These are phyloP conservation scores for Suillus hirtellus DNA, from an alignment of 768 basidiomycete species.

Conservation along the genomic window DNA sequence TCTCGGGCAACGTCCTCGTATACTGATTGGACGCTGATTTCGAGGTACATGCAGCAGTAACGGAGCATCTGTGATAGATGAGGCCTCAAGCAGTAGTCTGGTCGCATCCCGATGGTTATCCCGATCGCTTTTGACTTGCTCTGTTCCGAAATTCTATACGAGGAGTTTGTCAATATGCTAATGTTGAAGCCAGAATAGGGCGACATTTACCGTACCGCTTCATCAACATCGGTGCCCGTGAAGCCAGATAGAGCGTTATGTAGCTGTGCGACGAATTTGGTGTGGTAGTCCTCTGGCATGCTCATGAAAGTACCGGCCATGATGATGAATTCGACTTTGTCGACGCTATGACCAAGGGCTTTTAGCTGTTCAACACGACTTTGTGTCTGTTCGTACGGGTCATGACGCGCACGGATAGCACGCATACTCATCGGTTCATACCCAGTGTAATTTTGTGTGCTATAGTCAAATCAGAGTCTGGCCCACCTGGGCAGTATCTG, in stretches of 20 bases:
- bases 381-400: slow-evolving; percentile 96
- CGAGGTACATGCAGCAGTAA: slow-evolving; percentile 96
- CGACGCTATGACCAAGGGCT: slow-evolving; percentile 93
- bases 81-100: slow-evolving; percentile 96
- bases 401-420: slow-evolving; percentile 93
- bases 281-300: slow-evolving; percentile 96
- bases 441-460: slow-evolving; percentile 94
- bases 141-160: slow-evolving; percentile 85
- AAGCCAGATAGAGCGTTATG: slow-evolving; percentile 97
- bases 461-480: slow-evolving; percentile 99
- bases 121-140: slow-evolving; percentile 98
- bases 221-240: slow-evolving; percentile 91
- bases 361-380: slow-evolving; percentile 96
- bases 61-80: slow-evolving; percentile 99
- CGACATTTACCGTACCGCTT: slow-evolving; percentile 74
- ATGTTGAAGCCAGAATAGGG: too few relatives aligned
- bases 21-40: slow-evolving; percentile 98
- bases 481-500: slow-evolving; percentile 98
- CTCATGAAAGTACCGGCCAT: slow-evolving; percentile 99
- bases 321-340: slow-evolving; percentile 93
- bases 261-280: slow-evolving; percentile 90
- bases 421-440: slow-evolving; percentile 99
- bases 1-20: slow-evolving; percentile 99
- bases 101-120: slow-evolving; percentile 97
- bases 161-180: too few relatives aligned